These are phyloP conservation scores for Fusarium goolgardi DNA, from an alignment of 2,329 filamentous ascomycete genomes.

Conservation along the genomic window DNA sequence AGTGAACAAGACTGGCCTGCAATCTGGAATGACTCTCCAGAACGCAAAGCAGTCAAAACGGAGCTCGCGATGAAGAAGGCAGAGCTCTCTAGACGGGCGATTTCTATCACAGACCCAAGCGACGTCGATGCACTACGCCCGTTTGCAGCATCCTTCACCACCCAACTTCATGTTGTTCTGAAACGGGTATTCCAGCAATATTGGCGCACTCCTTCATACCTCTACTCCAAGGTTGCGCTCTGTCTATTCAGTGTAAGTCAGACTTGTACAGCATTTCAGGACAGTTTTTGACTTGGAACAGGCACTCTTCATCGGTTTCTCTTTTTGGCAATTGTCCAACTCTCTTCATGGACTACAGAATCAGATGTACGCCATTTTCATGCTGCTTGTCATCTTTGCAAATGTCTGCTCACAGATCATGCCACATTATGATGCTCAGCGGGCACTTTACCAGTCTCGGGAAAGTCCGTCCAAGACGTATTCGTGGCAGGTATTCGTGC, in stretches of 20 bases:
- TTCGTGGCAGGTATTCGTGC: constrained; percentile 73
- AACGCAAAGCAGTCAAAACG: constrained; percentile 47
- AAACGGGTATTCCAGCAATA: constrained; percentile 51
- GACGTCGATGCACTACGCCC: neutral
- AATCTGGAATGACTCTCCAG: constrained; percentile 53
- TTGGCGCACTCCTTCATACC: constrained; percentile 63
- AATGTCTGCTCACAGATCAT: constrained; percentile 53
- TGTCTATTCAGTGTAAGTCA: constrained; percentile 32
- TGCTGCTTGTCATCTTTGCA: constrained; percentile 58
- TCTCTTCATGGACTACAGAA: constrained; percentile 76
- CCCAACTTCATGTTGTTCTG: constrained; percentile 50
- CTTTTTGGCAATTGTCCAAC: constrained; percentile 68
- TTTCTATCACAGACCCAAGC: constrained; percentile 40
- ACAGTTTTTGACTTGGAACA: fast-evolving
- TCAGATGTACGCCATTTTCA: constrained; percentile 75
- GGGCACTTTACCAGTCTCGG: constrained; percentile 74
- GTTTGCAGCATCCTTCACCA: constrained; percentile 47
- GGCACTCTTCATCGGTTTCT: constrained; percentile 65
- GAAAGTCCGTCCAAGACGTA: constrained; percentile 76
- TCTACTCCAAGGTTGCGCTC: constrained; percentile 64
- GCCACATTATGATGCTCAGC: constrained; percentile 76
- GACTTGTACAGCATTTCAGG: fast-evolving
- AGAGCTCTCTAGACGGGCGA: constrained; percentile 25
- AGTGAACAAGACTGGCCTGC: constrained; percentile 59
- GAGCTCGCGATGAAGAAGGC: neutral